Percentiles rank a stretch among this genome's conserved stretches.
Evolutionary conservation across 1,284 basidiomycete genomes (phyloP).

Genomic region (Xerocomus cyaneibrunnescens): DNA sequence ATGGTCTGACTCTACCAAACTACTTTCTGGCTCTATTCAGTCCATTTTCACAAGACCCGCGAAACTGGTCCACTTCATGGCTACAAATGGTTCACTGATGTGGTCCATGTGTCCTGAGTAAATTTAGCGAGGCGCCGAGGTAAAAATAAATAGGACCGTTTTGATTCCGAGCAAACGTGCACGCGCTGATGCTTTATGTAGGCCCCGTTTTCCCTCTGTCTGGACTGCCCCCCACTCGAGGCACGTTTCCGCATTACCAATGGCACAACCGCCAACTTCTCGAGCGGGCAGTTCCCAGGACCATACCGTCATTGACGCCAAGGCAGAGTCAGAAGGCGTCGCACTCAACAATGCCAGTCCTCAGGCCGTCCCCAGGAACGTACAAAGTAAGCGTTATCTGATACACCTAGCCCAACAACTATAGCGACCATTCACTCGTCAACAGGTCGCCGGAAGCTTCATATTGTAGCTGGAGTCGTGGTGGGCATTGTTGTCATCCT

Average conservation of each 20-base stretch:
- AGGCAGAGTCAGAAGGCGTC: constrained; percentile 6
- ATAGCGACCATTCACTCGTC: neutral
- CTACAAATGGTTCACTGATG: too few relatives aligned
- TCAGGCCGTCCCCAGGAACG: neutral
- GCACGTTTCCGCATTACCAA: constrained; percentile 5
- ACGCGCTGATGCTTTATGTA: constrained; percentile 3
- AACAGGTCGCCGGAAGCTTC: constrained; percentile 23
- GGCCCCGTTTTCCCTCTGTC: neutral
- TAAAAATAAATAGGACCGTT: neutral
- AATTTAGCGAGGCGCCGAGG: too few relatives aligned
- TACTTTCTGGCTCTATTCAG: too few relatives aligned
- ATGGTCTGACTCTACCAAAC: too few relatives aligned
- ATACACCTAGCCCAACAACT: neutral
- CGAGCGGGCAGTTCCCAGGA: constrained; percentile 13
- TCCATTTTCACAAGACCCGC: too few relatives aligned
- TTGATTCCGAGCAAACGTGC: constrained; percentile 21
- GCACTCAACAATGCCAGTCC: neutral
- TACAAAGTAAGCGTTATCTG: constrained; percentile 14
- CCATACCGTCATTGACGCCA: constrained; percentile 4
- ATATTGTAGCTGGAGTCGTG: constrained; percentile 14
- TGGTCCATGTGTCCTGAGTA: too few relatives aligned
- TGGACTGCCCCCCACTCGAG: neutral
- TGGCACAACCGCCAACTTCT: constrained; percentile 14
- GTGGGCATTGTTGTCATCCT: constrained; percentile 18
- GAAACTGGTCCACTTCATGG: too few relatives aligned